These are phyloP conservation scores for Hypoxylon intermedium DNA, from an alignment of 495 filamentous ascomycete species.

Conservation along the genomic window DNA sequence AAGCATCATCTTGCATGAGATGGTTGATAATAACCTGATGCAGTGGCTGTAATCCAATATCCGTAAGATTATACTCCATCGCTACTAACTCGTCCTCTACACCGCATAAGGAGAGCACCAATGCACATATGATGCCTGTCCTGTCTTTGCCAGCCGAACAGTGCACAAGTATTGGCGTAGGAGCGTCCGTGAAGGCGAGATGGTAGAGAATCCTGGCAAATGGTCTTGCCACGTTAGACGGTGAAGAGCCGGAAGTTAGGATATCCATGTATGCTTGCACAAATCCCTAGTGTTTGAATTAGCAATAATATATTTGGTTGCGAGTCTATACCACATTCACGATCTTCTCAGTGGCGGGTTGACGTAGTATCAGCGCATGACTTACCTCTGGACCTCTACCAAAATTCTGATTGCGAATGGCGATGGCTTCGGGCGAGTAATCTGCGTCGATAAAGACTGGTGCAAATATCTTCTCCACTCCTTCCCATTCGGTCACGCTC, in stretches of 20 bases:
- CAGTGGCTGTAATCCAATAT: slow-evolving; percentile 52
- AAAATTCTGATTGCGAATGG: slow-evolving; percentile 51
- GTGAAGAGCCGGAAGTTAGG: slow-evolving; percentile 41
- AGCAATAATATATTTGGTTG: not conserved
- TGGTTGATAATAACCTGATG: slow-evolving; percentile 49
- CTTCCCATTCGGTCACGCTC: slow-evolving; percentile 57
- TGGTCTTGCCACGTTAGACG: slow-evolving; percentile 33
- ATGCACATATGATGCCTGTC: slow-evolving; percentile 65
- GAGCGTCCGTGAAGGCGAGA: slow-evolving; percentile 37
- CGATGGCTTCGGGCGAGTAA: slow-evolving; percentile 57
- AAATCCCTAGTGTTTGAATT: slow-evolving; percentile 46
- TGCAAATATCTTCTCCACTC: slow-evolving; percentile 55
- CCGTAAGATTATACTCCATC: slow-evolving; percentile 64
- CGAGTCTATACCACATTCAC: too few relatives aligned
- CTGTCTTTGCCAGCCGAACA: slow-evolving; percentile 67
- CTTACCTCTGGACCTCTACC: slow-evolving; percentile 48
- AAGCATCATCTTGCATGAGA: slow-evolving; percentile 46
- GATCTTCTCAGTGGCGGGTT: too few relatives aligned
- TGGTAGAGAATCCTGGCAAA: slow-evolving; percentile 46
- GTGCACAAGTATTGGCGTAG: slow-evolving; percentile 60
- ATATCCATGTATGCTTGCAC: slow-evolving; percentile 59
- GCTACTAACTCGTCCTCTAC: slow-evolving; percentile 60
- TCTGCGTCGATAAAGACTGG: slow-evolving; percentile 64
- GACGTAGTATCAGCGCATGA: not conserved
- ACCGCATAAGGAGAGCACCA: slow-evolving; percentile 62